Evolutionary conservation across 352 stramenopile species (phyloP), one percentile per base, ranked within the genome.

Genomic region (Blastocystis sp.): DNA sequence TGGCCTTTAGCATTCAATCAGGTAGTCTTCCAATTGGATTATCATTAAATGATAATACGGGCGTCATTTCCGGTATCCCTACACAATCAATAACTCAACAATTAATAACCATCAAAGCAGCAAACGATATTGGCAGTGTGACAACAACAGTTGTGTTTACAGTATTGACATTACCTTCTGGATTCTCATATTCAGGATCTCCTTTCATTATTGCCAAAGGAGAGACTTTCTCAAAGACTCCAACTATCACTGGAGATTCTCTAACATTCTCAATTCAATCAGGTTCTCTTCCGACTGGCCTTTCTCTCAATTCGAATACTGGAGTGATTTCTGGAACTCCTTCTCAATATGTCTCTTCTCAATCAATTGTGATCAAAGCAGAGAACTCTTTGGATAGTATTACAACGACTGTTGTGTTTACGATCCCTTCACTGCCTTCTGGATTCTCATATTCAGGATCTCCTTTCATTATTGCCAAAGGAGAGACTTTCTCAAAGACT

Each of bases 281-380:
- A 21, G 49, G 49, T 57, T 21, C 49, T 21, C 75, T 86, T n/a
- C 75, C 75, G 21, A 39, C 57, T 2, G 75, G 75, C 14, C 21
- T 86, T n/a, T 42, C 75, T 14, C 46, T 86, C n/a, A 75, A 86
- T 35, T 1, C 35, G 21, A 32, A 71, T 32, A 86, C 39, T 42
- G 75, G 75, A 43, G 46, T 16, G 21, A 86, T 86, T 46, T 75
- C 75, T 5, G 75, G 75, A 24, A 86, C 75, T 54, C 57, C 61
- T 49, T 46, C 49, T 21, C 49, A 57, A 57, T 57, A 12, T 12
- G 49, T 57, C 49, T 57, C 39, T 19, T 29, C n/a, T 21, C 11
- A 9, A 9, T 29, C 69, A n/a, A 49, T 75, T 1, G 73, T 57
- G 61, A 77, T 39, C 61, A 57, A 37, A n/a, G 46, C 69, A 61